These are phyloP conservation scores for Colletotrichum sp. DNA, from an alignment of 2,329 filamentous ascomycete genomes.

Conservation along the genomic window DNA sequence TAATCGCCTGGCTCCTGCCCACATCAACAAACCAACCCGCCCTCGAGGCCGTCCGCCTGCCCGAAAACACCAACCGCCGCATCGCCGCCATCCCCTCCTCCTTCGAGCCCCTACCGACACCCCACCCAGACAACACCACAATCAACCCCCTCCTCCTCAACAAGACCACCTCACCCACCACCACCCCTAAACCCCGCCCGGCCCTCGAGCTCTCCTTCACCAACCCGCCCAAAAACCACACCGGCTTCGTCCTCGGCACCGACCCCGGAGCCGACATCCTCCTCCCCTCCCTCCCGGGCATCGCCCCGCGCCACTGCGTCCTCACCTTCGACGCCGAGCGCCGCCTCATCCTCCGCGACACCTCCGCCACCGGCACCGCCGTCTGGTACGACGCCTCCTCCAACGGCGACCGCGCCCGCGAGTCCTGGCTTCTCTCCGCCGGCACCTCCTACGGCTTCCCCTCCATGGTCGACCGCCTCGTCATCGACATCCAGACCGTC, in stretches of 20 bases:
- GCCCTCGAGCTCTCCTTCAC: slow-evolving; percentile 42
- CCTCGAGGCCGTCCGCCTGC: slow-evolving; percentile 14
- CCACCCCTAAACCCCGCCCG: slow-evolving; percentile 7
- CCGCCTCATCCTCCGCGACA: slow-evolving; percentile 43
- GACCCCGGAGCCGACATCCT: slow-evolving; percentile 43
- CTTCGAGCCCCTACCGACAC: slow-evolving; percentile 1
- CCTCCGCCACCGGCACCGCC: slow-evolving; percentile 40
- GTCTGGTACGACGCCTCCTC: slow-evolving; percentile 48
- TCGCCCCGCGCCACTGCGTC: slow-evolving; percentile 41
- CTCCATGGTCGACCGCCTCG: slow-evolving; percentile 35
- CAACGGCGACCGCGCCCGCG: slow-evolving; percentile 39
- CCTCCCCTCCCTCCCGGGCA: slow-evolving; percentile 36
- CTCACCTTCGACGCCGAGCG: slow-evolving; percentile 43
- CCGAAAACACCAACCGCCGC: slow-evolving; percentile 9
- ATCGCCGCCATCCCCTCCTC: slow-evolving; percentile 7
- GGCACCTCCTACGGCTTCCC: slow-evolving; percentile 39
- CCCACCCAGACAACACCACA: background rate
- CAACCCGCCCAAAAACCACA: slow-evolving; percentile 35
- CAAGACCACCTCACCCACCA: background rate
- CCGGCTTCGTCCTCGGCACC: slow-evolving; percentile 43
- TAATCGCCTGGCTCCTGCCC: slow-evolving; percentile 23
- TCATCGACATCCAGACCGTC: slow-evolving; percentile 43
- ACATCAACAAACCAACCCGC: slow-evolving; percentile 20
- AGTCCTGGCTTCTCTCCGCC: slow-evolving; percentile 40
- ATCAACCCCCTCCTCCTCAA: slow-evolving; percentile 15